phyloP scores from a whole-genome alignment of 1,284 basidiomycete species.

The Puccinia novopanici region DNA sequence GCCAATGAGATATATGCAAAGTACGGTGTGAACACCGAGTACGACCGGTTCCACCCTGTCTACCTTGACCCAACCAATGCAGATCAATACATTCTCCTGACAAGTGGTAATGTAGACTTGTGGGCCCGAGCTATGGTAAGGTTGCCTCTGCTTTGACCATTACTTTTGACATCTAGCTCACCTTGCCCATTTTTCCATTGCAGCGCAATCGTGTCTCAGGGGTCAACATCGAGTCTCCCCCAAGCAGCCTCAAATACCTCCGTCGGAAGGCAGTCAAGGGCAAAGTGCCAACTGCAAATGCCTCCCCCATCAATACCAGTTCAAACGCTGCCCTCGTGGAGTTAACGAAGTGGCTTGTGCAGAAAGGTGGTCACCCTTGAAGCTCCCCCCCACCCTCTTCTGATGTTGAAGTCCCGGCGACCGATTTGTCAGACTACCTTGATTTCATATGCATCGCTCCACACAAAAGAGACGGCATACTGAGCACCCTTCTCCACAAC shows the following conservation, averaged over 20 bases:
- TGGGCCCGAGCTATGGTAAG: slow-evolving; percentile 11
- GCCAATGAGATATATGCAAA: slow-evolving; percentile 1
- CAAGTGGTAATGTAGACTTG: not conserved
- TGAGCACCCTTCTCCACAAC: slow-evolving; percentile 1
- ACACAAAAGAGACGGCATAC: not conserved
- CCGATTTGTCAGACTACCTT: not conserved
- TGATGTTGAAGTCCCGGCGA: not conserved
- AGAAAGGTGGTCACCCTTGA: not conserved
- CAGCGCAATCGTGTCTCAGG: not conserved
- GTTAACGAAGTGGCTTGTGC: not conserved
- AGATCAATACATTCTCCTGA: too few species aligned
- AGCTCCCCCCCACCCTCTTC: not conserved
- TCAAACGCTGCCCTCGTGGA: not conserved
- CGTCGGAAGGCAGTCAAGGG: not conserved
- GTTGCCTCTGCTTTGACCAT: too few species aligned
- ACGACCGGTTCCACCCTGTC: not conserved
- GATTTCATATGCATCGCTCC: not conserved
- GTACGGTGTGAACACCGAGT: slow-evolving; percentile 13
- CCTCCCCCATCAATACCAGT: too few species aligned
- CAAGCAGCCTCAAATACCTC: slow-evolving; percentile 5
- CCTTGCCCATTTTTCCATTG: not conserved
- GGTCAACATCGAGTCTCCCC: not conserved
- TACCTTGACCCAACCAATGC: slow-evolving; percentile 18
- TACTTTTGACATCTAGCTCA: too few species aligned
- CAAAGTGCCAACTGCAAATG: not conserved